Percentiles rank a stretch among this genome's conserved stretches.
These are phyloP conservation scores for Neurospora sp. DNA, from an alignment of 495 filamentous ascomycete genomes.

Conservation along the genomic window DNA sequence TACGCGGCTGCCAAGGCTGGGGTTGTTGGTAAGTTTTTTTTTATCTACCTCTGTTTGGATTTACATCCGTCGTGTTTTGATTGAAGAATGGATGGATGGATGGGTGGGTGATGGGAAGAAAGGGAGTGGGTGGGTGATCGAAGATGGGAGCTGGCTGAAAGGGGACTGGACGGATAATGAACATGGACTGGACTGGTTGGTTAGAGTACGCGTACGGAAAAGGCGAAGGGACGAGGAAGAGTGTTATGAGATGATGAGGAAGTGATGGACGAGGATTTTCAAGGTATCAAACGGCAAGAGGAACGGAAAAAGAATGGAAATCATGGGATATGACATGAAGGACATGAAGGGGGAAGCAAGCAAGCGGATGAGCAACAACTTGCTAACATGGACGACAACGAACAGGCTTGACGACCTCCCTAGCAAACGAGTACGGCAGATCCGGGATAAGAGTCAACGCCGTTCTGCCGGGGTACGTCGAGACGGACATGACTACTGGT, in stretches of 20 bases:
- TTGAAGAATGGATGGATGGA: neutral
- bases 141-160: neutral
- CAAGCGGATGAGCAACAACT: neutral
- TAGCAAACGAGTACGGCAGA: constrained; percentile 53
- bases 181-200: neutral
- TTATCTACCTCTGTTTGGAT: neutral
- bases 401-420: constrained; percentile 54
- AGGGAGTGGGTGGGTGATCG: neutral
- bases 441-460: constrained; percentile 61
- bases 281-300: neutral
- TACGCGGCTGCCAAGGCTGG: constrained; percentile 80
- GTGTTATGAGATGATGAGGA: neutral
- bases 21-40: constrained; percentile 42
- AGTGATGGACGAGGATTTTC: neutral
- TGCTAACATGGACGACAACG: constrained; percentile 6
- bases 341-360: no score
- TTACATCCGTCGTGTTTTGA: neutral
- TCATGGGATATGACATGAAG: neutral
- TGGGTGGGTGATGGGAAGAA: neutral
- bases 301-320: neutral
- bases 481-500: constrained; percentile 69
- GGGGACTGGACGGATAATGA: neutral
- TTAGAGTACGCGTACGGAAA: neutral
- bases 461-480: constrained; percentile 75
- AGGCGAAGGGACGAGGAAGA: neutral